Conservation (phyloP, 1,284 basidiomycete species). For the Trametes hirsuta region DNA sequence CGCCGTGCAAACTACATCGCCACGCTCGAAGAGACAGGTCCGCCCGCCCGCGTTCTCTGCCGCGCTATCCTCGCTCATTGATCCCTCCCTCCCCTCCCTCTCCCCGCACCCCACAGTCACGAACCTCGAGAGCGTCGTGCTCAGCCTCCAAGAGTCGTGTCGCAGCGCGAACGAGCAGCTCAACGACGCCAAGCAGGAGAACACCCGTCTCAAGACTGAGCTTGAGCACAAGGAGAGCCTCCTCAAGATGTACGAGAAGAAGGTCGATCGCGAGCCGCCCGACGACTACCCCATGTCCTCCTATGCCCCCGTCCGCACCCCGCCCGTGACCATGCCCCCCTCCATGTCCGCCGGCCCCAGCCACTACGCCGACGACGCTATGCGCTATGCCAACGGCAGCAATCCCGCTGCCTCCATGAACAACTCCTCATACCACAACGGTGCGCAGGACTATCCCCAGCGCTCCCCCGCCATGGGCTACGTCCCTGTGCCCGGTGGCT, state of each 20-base stretch:
- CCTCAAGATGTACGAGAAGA: conserved; percentile 64
- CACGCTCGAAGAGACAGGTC: conserved; percentile 86
- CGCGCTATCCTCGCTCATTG: conserved; percentile 27
- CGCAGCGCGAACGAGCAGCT: conserved; percentile 64
- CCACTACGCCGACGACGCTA: conserved; percentile 32
- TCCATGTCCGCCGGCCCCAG: conserved; percentile 28
- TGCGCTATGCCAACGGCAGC: conserved; percentile 49
- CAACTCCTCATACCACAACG: conserved; percentile 46
- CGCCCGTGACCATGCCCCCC: conserved; percentile 32
- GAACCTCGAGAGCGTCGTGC: conserved; percentile 77
- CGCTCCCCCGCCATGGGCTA: conserved; percentile 54
- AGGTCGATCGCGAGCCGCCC: conserved; percentile 54
- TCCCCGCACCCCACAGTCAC: conserved; percentile 49
- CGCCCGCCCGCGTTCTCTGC: conserved; percentile 29
- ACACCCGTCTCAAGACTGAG: conserved; percentile 62
- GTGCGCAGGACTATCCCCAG: conserved; percentile 43
- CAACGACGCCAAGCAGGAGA: conserved; percentile 64
- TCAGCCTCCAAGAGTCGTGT: conserved; percentile 80
- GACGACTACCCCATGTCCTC: conserved; percentile 58
- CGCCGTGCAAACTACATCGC: conserved; percentile 83
- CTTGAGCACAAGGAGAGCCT: conserved; percentile 71
- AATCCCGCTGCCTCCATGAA: conserved; percentile 44
- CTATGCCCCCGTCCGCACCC: conserved; percentile 36
- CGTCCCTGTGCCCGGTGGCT: conserved; percentile 39
- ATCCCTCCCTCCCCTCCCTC: conserved; percentile 18